Evolutionary conservation across 139 green algal species (phyloP).

Genomic region (Desmodesmus armatus): DNA sequence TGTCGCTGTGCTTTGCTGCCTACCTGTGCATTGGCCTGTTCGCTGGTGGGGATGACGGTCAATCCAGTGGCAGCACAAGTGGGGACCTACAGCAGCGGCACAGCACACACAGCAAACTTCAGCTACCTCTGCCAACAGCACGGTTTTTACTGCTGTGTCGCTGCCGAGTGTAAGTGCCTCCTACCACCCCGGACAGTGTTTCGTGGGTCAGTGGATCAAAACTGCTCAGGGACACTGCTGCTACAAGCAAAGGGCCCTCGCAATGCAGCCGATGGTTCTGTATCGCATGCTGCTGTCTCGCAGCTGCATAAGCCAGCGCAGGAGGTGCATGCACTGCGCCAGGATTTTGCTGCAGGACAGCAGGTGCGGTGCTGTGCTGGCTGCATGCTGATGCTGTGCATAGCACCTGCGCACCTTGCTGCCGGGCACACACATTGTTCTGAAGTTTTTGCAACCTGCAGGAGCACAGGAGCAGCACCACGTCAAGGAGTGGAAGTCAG

Average conservation of each 20-base stretch:
- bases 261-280: too few species aligned
- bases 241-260: too few species aligned
- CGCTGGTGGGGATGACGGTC: background rate
- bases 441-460: constrained; percentile 30
- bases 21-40: constrained; percentile 23
- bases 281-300: background rate
- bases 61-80: background rate
- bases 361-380: background rate
- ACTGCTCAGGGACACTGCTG: too few species aligned
- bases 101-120: too few species aligned
- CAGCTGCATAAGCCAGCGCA: background rate
- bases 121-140: too few species aligned
- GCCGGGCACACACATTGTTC: constrained; percentile 19
- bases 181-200: background rate
- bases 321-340: background rate
- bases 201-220: too few species aligned
- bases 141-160: background rate
- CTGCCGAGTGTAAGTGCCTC: background rate
- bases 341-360: too few species aligned
- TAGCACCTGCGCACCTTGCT: constrained; percentile 33
- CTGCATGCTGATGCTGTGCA: too few species aligned
- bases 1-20: background rate
- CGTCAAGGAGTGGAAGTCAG: too few species aligned
- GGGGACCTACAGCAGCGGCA: constrained; percentile 23
- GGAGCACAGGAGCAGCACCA: background rate